These are phyloP conservation scores for Larix sibirica DNA, from an alignment of 83 land plant genomes.

Conservation along the genomic window DNA sequence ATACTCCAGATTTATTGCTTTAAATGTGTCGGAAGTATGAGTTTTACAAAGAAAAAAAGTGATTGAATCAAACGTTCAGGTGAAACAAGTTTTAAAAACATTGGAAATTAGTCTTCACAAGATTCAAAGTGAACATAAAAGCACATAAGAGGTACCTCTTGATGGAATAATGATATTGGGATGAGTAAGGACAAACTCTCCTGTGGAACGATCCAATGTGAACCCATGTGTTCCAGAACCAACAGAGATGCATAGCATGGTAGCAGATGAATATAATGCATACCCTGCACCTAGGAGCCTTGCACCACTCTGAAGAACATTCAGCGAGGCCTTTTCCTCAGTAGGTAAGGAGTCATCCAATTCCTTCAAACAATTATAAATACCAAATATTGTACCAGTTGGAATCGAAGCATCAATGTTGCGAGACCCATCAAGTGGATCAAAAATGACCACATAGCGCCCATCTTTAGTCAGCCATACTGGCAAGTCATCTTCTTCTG, in stretches of 20 bases:
- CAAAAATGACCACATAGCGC: slow-evolving; percentile 87
- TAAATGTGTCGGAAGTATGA: not conserved
- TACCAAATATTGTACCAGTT: slow-evolving; percentile 94
- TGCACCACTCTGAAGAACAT: slow-evolving; percentile 88
- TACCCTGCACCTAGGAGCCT: slow-evolving; percentile 86
- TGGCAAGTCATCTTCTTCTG: slow-evolving; percentile 91
- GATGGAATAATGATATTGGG: slow-evolving; percentile 75
- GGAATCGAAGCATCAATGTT: slow-evolving; percentile 98
- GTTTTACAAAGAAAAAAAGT: not conserved
- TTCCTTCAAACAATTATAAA: slow-evolving; percentile 75
- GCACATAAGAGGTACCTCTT: slow-evolving; percentile 57
- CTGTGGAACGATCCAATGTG: slow-evolving; percentile 83
- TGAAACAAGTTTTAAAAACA: too few relatives aligned
- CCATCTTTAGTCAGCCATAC: slow-evolving; percentile 73
- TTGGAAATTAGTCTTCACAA: too few relatives aligned
- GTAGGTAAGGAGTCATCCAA: slow-evolving; percentile 63
- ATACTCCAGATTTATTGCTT: not conserved
- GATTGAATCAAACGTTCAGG: not conserved
- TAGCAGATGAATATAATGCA: slow-evolving; percentile 95
- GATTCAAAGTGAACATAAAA: not conserved
- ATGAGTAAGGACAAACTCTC: slow-evolving; percentile 91
- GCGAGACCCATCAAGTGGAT: slow-evolving; percentile 96
- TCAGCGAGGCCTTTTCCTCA: slow-evolving; percentile 77
- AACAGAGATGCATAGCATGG: slow-evolving; percentile 79
- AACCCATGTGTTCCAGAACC: slow-evolving; percentile 92